Evolutionary conservation across 176 grass and related monocot genomes (phyloP), one percentile per base, ranked within the genome.

Genomic region (Pharus latifolius): DNA sequence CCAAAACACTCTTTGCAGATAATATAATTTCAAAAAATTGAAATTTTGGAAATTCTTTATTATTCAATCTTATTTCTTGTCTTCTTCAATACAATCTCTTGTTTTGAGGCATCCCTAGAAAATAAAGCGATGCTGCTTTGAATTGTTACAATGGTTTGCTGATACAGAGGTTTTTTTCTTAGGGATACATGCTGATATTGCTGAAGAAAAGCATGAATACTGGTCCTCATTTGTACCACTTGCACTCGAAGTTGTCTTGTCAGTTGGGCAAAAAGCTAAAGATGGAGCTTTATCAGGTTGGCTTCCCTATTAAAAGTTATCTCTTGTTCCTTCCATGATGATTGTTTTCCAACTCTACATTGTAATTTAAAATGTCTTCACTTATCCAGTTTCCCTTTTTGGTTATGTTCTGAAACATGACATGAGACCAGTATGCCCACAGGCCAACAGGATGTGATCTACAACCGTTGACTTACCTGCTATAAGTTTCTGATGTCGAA

Each of bases 181-280:
- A 98, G 94, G 87, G 11, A 91, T 98, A 91, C 67, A 83, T 85
- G 80, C 87, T 85, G 94, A 98, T 85, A 77, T 98, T 67, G 86
- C 89, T 67, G 94, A 81, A 73, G 81, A 76, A 60, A 98, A 93
- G 61, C 80, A 85, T 78, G 94, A 93, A 51, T 85, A 80, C 24
- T 98, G 94, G 94, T 98, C 78, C 51, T 78, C 87, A 40, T 64
- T 93, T 67, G 84, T 84, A 57, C 76, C 94, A 26, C 84, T 80
- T 78, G 77, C 94, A 53, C 78, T 98, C 70, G 87, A 98, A 85
- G 86, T 81, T 49, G 80, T 91, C 52, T 54, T 98, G 72, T 93
- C 94, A 68, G 47, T 91, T 87, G 94, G 94, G 43, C 84, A 88
- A 75, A 98, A 91, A 59, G 84, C 86, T 56, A 93, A 75, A 85